Evolutionary conservation across 495 filamentous ascomycete genomes (phyloP), one percentile per base, ranked within the genome.

Genomic region (Penicillium paxilli): DNA sequence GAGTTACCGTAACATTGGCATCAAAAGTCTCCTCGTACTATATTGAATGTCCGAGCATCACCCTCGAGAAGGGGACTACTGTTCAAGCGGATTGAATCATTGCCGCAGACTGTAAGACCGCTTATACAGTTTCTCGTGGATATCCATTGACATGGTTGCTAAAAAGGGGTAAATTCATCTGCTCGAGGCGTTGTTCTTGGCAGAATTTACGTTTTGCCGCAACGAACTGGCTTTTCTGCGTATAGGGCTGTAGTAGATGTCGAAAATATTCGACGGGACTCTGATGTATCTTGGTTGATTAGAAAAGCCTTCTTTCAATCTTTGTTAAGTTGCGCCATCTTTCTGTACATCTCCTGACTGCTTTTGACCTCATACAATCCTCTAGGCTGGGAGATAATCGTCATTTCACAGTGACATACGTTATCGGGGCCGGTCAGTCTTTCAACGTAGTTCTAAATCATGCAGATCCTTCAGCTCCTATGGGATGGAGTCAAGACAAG

Each of bases 351-450:
- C 35, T 38, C 8, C n/a, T n/a, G n/a, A n/a, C n/a, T n/a, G 35
- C 14, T 1, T 16, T 38, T 17, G n/a, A 38, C n/a, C 0, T 14
- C 1, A 16, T 12, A 8, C 2, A 38, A 38, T 30, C 5, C 12
- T 33, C 40, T 32, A 65, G 65, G 62, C 49, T 68, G 14, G 65
- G 65, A 5, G 64, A 71, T n/a, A 49, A 59, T 4, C 32, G 65
- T 1, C 72, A 79, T 62, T 72, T 76, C n/a, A n/a, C n/a, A 17
- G 79, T 81, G 55, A 68, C 70, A 4, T 81, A 80, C 50, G 68
- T 69, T 4, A 79, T 81, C 19, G 69, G 72, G 4, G 65, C 60
- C 5, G 75, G 73, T 1, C 70, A 65, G 46, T 53, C 67, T n/a
- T 77, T 78, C 52, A 79, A 81, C 47, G 68, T 79, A 63, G 77